Conservation (phyloP, 106 monocot genomes). For the Acanthochlamys bracteata region DNA sequence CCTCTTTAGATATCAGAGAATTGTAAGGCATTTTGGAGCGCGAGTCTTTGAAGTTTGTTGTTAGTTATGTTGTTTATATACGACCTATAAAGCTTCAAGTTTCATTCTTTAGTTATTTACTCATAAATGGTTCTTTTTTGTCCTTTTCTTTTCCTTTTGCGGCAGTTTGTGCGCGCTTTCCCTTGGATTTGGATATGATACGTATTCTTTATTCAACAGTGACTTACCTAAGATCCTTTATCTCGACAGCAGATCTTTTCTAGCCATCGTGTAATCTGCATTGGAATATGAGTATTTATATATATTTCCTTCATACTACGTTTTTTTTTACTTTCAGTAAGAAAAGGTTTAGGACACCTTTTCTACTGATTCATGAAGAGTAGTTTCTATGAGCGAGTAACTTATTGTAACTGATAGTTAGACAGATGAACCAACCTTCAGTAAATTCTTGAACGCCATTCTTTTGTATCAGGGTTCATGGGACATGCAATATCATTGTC, state of each 20-base stretch:
- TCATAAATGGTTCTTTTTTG: neutral
- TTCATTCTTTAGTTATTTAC: too few species aligned
- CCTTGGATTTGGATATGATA: neutral
- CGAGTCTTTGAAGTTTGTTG: too few species aligned
- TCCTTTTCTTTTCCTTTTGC: neutral
- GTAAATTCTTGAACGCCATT: too few species aligned
- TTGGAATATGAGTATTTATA: neutral
- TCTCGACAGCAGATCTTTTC: neutral
- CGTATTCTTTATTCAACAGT: neutral
- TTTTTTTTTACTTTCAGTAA: neutral
- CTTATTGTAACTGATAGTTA: too few species aligned
- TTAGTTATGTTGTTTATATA: too few species aligned
- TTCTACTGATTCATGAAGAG: neutral
- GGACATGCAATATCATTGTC: too few species aligned
- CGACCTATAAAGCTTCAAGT: too few species aligned
- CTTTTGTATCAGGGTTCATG: too few species aligned
- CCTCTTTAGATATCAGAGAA: too few species aligned
- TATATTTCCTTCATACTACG: neutral
- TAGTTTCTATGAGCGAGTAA: neutral
- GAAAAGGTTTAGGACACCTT: neutral
- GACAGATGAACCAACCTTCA: too few species aligned
- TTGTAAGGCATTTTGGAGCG: too few species aligned
- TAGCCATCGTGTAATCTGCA: neutral
- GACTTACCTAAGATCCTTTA: neutral
- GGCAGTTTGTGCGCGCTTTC: neutral